phyloP scores from a whole-genome alignment of 768 basidiomycete genomes.

The Floccularia luteovirens region DNA sequence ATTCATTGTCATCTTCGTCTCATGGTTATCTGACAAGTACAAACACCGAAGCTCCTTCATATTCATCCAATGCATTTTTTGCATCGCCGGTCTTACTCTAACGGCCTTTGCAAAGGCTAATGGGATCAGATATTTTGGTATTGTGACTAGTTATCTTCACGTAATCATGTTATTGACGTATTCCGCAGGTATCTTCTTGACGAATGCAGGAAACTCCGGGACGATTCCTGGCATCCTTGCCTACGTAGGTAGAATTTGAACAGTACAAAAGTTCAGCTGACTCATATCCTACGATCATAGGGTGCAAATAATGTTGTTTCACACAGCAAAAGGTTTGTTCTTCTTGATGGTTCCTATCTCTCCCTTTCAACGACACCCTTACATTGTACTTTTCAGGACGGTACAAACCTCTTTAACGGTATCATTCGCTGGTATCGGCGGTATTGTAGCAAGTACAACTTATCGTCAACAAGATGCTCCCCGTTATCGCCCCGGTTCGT shows the following conservation, averaged over 20 bases:
- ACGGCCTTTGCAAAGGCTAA: slow-evolving; percentile 29
- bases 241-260: slow-evolving; percentile 18
- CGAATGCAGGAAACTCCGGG: slow-evolving; percentile 35
- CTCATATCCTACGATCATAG: slow-evolving; percentile 9
- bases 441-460: slow-evolving; percentile 33
- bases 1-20: slow-evolving; percentile 31
- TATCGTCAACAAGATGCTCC: slow-evolving; percentile 35
- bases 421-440: slow-evolving; percentile 34
- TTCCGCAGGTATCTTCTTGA: slow-evolving; percentile 31
- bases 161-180: neutral
- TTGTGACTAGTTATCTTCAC: slow-evolving; percentile 1
- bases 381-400: slow-evolving; percentile 11
- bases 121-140: slow-evolving; percentile 35
- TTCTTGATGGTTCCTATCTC: neutral
- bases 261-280: neutral
- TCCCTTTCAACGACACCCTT: slow-evolving; percentile 2
- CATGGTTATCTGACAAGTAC: slow-evolving; percentile 38
- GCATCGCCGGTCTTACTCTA: slow-evolving; percentile 29
- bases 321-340: slow-evolving; percentile 31
- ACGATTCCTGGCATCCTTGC: slow-evolving; percentile 36
- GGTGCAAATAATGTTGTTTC: slow-evolving; percentile 40
- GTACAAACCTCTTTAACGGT: slow-evolving; percentile 32
- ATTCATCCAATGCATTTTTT: slow-evolving; percentile 25
- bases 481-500: slow-evolving; percentile 33
- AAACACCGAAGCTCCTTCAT: slow-evolving; percentile 36